Conservation (phyloP, 176 grass and related monocot genomes). For the Oryza glaberrima region DNA sequence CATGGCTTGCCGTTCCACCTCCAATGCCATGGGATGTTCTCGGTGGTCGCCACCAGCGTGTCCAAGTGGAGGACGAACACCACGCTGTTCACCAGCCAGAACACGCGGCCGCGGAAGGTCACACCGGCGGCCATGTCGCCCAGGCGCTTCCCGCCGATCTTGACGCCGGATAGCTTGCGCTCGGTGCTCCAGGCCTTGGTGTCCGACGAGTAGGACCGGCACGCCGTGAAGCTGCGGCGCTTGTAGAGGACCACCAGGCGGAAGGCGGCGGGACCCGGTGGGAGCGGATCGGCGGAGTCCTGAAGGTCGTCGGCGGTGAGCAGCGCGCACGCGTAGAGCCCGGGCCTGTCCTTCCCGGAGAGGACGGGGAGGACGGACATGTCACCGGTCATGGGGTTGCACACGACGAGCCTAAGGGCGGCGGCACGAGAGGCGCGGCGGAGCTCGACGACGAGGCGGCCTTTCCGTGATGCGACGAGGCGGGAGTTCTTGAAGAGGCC, state of each 20-base stretch:
- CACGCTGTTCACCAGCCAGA: not conserved
- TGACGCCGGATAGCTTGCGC: not conserved
- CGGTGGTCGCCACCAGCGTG: not conserved
- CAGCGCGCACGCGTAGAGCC: not conserved
- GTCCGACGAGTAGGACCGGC: slow-evolving; percentile 21
- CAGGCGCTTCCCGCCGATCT: not conserved
- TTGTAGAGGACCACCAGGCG: slow-evolving; percentile 35
- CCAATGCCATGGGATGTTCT: not conserved
- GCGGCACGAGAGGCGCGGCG: not conserved
- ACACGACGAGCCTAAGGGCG: slow-evolving; percentile 1
- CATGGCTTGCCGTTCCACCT: too few relatives aligned
- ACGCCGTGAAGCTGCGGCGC: slow-evolving; percentile 6
- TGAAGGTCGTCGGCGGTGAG: slow-evolving; percentile 17
- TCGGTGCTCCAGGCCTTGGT: not conserved
- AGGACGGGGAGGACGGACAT: slow-evolving; percentile 1
- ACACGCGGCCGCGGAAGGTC: not conserved
- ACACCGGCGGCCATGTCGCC: not conserved
- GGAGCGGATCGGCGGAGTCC: not conserved
- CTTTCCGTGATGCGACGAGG: not conserved
- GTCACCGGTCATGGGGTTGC: slow-evolving; percentile 5
- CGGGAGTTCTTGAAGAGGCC: not conserved
- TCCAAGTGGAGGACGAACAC: not conserved
- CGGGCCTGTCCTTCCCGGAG: slow-evolving; percentile 1
- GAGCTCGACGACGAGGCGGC: slow-evolving; percentile 21
- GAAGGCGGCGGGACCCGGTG: not conserved